Evolutionary conservation across 441 rosid species (phyloP), one percentile per base, ranked within the genome.

Genomic region (Pelargonium citronellum): DNA sequence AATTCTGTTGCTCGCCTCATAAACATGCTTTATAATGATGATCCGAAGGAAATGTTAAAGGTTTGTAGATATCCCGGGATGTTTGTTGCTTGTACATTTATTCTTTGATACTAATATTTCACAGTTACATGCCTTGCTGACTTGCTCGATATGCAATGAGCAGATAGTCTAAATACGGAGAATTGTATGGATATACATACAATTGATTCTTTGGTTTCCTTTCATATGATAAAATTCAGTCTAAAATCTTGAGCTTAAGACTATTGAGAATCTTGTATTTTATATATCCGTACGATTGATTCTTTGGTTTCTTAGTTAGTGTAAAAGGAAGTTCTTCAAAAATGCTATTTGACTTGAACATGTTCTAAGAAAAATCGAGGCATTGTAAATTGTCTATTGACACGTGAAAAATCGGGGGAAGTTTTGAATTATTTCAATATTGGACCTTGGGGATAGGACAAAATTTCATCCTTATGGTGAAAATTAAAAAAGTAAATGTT

Each of bases 11-110:
- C 89, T 74, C 75, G 86, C 67, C 86, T 87, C 69, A 83, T 84
- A 76, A 86, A 87, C 77, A 84, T 84, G 89, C 87, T 86, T 66
- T 78, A 81, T 75, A 83, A 80, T 51, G 82, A 80, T 75, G 87
- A 84, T 67, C 75, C 88, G 15, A 88, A 83, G 73, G 92, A 87
- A 83, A 87, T 87, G 92, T 77, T 83, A 41, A 86, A 85, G 88
- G 92, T 87, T 47, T 39, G 67, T 61, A 41, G 44, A 46, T 6
- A 27, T 70, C 10, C 46, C 6, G 47, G 44, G 43, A 71, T 63
- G 60, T 44, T 47, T 55, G 22, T 61, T 19, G 44, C 70, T 43
- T 9, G 13, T 66, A 11, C 13, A 57, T 24, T 22, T 7, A 17
- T 58, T 30, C 51, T 4, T 13, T 47, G 15, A 47, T 13, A 13